Conservation (phyloP, 2,329 filamentous ascomycete genomes). For the Sporothrix luriei region DNA sequence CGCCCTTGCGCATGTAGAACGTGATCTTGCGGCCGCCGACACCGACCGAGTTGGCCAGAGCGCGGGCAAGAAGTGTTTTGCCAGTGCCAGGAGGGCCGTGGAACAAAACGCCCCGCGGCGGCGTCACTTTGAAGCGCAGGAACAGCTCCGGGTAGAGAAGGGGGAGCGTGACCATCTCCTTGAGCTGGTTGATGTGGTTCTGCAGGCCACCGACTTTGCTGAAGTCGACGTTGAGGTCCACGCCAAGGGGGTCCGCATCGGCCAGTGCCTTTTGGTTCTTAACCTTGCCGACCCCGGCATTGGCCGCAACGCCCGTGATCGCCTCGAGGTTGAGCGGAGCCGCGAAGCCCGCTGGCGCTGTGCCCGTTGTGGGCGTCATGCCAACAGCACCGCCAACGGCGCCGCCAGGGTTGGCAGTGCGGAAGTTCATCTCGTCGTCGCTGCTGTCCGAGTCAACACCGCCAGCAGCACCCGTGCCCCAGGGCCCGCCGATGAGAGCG, state of each 20-base stretch:
- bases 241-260: constrained; percentile 90
- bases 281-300: constrained; percentile 87
- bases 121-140: constrained; percentile 85
- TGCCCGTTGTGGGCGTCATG: constrained; percentile 59
- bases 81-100: constrained; percentile 96
- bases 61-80: constrained; percentile 94
- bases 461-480: constrained; percentile 71
- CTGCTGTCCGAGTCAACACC: constrained; percentile 94
- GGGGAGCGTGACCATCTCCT: constrained; percentile 97
- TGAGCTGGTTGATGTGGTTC: constrained; percentile 92
- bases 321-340: constrained; percentile 47
- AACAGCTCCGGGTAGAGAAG: constrained; percentile 95
- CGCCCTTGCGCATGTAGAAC: constrained; percentile 99
- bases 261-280: constrained; percentile 90
- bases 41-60: constrained; percentile 86
- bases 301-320: constrained; percentile 48
- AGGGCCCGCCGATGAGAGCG: constrained; percentile 72
- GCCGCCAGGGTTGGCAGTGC: constrained; percentile 50
- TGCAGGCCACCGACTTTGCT: constrained; percentile 90
- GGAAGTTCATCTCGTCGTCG: constrained; percentile 72
- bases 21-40: constrained; percentile 91
- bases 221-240: constrained; percentile 90
- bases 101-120: constrained; percentile 91
- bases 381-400: constrained; percentile 60
- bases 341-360: constrained; percentile 37